phyloP scores from a whole-genome alignment of 371 early-diverging fungal species.

The Actinomortierella ambigua region DNA sequence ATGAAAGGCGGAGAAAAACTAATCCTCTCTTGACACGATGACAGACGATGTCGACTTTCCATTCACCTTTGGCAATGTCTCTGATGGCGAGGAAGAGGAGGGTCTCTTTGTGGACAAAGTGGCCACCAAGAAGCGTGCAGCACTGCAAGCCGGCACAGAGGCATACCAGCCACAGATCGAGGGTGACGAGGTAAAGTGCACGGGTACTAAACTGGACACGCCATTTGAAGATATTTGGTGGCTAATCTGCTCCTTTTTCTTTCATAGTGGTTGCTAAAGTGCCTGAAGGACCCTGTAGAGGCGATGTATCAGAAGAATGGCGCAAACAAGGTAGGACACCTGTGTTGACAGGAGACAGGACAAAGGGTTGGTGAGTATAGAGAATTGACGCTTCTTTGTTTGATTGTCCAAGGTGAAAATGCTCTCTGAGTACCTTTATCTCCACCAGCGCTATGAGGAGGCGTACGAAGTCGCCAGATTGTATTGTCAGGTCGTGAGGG shows the following conservation, averaged over 20 bases:
- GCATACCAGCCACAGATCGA: slow-evolving; percentile 37
- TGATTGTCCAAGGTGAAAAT: slow-evolving; percentile 39
- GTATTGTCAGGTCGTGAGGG: slow-evolving; percentile 17
- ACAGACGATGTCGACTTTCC: slow-evolving; percentile 33
- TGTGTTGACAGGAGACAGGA: too few species aligned
- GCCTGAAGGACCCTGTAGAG: slow-evolving; percentile 12
- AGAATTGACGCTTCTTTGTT: too few species aligned
- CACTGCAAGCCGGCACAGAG: slow-evolving; percentile 11
- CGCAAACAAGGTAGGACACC: slow-evolving; percentile 13
- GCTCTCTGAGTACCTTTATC: slow-evolving; percentile 37
- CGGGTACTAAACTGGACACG: not conserved
- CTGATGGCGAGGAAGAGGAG: slow-evolving; percentile 19
- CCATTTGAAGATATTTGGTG: not conserved
- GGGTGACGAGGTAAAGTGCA: slow-evolving; percentile 23
- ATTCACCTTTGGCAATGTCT: slow-evolving; percentile 28
- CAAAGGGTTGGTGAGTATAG: too few species aligned
- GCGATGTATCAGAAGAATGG: slow-evolving; percentile 38
- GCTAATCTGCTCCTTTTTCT: not conserved
- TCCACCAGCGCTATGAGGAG: slow-evolving; percentile 32
- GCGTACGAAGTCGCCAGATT: slow-evolving; percentile 29
- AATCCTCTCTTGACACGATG: not conserved
- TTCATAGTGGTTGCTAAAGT: slow-evolving; percentile 33
- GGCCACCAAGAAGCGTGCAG: slow-evolving; percentile 1
- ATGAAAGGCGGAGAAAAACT: too few species aligned
- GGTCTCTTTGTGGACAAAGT: slow-evolving; percentile 34